Conservation (phyloP, 78 protist species). For the Goniomonas avonlea region DNA sequence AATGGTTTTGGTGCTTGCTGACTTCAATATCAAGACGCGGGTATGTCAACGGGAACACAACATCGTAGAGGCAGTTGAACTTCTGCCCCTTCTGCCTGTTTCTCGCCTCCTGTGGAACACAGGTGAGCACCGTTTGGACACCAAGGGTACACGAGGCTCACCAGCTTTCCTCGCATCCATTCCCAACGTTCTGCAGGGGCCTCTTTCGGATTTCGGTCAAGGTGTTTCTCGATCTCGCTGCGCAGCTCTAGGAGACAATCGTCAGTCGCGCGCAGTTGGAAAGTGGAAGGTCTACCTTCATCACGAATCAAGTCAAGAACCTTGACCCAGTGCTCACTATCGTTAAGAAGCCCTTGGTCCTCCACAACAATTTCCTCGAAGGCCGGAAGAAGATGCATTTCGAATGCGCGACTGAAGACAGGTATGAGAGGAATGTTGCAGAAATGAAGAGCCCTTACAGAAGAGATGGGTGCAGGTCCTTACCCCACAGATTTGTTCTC, state of each 20-base stretch:
- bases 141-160: no score
- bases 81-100: not conserved
- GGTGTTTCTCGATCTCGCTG: no score
- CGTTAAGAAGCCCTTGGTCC: not conserved
- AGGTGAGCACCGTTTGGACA: no score
- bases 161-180: no score
- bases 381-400: conserved; percentile 25
- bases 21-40: conserved; percentile 93
- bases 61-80: not conserved
- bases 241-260: no score
- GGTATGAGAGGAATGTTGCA: no score
- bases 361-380: conserved; percentile 37
- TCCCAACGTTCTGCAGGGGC: no score
- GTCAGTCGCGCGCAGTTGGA: not conserved
- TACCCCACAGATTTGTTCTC: no score
- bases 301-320: not conserved
- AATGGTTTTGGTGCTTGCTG: conserved; percentile 76
- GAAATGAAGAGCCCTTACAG: no score
- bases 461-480: no score
- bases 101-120: no score
- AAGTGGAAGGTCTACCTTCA: not conserved
- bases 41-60: conserved; percentile 49
- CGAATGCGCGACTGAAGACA: not conserved
- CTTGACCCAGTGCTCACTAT: not conserved
- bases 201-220: no score